Conservation (phyloP, 2,329 filamentous ascomycete genomes). For the Aspergillus felis region DNA sequence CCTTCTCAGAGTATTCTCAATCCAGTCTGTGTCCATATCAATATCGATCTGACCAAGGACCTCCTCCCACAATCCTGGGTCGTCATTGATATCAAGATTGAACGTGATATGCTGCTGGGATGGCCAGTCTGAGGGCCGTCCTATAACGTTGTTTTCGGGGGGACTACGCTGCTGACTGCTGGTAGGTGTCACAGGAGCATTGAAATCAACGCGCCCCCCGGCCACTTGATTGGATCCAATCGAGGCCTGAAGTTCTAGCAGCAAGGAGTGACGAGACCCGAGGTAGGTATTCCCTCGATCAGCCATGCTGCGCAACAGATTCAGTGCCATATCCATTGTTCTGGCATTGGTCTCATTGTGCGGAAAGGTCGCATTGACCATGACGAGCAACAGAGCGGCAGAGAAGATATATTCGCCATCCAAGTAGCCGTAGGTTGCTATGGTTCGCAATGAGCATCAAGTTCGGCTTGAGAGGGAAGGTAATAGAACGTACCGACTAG, state of each 20-base stretch:
- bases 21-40: conserved; percentile 42
- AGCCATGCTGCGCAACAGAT: conserved; percentile 49
- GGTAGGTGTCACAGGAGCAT: conserved; percentile 11
- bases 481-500: conserved; percentile 42
- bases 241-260: conserved; percentile 33
- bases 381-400: conserved; percentile 52
- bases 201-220: background rate
- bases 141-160: background rate
- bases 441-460: background rate
- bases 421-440: conserved; percentile 56
- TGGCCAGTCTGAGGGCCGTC: conserved; percentile 14
- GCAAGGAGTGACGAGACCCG: conserved; percentile 35
- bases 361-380: conserved; percentile 54
- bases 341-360: conserved; percentile 38
- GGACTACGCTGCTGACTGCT: conserved; percentile 13
- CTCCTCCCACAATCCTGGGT: conserved; percentile 41
- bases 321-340: conserved; percentile 47
- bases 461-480: background rate
- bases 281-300: conserved; percentile 52
- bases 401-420: conserved; percentile 56
- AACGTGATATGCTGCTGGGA: conserved; percentile 26
- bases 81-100: conserved; percentile 35
- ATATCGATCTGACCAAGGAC: conserved; percentile 38
- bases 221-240: conserved; percentile 20
- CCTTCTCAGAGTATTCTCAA: conserved; percentile 27